These are phyloP conservation scores for Teunomyces lycoperdinae DNA, from an alignment of 805 yeast species.

Conservation along the genomic window DNA sequence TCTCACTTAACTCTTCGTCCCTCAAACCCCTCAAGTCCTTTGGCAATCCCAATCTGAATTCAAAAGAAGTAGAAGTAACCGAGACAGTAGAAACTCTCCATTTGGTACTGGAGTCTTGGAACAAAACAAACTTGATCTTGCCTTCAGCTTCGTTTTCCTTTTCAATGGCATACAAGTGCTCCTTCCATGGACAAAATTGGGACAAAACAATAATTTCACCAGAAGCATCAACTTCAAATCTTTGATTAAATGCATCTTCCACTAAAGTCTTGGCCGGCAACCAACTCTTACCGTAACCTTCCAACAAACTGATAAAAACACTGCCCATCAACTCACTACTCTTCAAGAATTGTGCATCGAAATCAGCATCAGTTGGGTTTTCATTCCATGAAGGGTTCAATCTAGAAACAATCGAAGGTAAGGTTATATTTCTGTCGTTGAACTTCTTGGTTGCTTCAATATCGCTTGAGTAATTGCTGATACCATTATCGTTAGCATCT, in stretches of 20 bases:
- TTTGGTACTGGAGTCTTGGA: slow-evolving; percentile 63
- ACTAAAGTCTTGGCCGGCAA: slow-evolving; percentile 85
- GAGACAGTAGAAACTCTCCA: slow-evolving; percentile 95
- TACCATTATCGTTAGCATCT: slow-evolving; percentile 96
- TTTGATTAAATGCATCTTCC: slow-evolving; percentile 58
- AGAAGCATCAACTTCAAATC: slow-evolving; percentile 58
- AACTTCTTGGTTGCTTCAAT: slow-evolving; percentile 60
- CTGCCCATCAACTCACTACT: slow-evolving; percentile 84
- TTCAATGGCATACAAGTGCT: slow-evolving; percentile 78
- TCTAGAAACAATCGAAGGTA: slow-evolving; percentile 74
- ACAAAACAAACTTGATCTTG: slow-evolving; percentile 70
- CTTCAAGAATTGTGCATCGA: slow-evolving; percentile 60
- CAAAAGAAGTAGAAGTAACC: slow-evolving; percentile 72
- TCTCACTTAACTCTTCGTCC: slow-evolving; percentile 73
- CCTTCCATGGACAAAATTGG: slow-evolving; percentile 93
- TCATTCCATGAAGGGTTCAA: slow-evolving; percentile 86
- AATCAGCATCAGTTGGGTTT: slow-evolving; percentile 61
- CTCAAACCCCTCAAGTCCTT: slow-evolving; percentile 94
- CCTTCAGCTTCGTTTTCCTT: slow-evolving; percentile 53
- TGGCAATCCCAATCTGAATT: slow-evolving; percentile 83
- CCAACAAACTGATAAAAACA: slow-evolving; percentile 66
- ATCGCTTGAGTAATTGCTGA: slow-evolving; percentile 58
- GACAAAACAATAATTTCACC: slow-evolving; percentile 75
- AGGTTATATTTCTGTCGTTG: slow-evolving; percentile 66
- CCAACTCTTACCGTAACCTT: slow-evolving; percentile 81